phyloP scores from a whole-genome alignment of 2,329 filamentous ascomycete genomes.

The Magnaporthales sp. region DNA sequence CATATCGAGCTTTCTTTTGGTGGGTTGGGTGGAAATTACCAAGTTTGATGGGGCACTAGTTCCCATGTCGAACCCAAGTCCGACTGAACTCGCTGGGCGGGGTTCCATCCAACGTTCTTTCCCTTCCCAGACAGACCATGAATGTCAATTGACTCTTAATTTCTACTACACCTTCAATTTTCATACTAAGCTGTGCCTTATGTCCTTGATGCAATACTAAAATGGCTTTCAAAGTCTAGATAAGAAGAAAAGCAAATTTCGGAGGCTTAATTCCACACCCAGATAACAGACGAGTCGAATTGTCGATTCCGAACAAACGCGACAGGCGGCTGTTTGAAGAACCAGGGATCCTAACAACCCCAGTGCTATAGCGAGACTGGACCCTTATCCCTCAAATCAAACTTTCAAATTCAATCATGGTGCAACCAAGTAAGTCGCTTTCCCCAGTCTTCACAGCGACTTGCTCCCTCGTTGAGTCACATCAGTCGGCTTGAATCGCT shows the following conservation, averaged over 20 bases:
- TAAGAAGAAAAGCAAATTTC: too few relatives aligned
- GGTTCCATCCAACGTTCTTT: neutral
- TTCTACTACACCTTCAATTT: neutral
- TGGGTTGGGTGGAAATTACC: neutral
- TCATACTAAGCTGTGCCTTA: neutral
- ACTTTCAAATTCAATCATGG: too few relatives aligned
- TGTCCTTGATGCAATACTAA: neutral
- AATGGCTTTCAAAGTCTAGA: too few relatives aligned
- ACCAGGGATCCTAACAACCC: neutral
- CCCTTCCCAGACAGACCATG: neutral
- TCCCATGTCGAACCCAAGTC: neutral
- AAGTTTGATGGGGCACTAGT: neutral
- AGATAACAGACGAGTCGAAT: too few relatives aligned
- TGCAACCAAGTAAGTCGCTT: too few relatives aligned
- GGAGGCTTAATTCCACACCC: too few relatives aligned
- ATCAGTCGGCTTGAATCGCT: too few relatives aligned
- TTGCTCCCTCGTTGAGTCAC: too few relatives aligned
- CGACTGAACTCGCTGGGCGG: neutral
- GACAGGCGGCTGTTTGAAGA: neutral
- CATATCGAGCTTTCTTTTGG: neutral
- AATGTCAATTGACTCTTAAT: neutral
- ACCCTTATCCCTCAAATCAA: too few relatives aligned
- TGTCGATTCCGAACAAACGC: too few relatives aligned
- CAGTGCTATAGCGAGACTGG: neutral
- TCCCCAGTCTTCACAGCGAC: too few relatives aligned